A percentile compares a stretch with the other conserved stretches of the same genome.
Conservation (phyloP, 2,329 filamentous ascomycete genomes). For the Sporothrix pallida region DNA sequence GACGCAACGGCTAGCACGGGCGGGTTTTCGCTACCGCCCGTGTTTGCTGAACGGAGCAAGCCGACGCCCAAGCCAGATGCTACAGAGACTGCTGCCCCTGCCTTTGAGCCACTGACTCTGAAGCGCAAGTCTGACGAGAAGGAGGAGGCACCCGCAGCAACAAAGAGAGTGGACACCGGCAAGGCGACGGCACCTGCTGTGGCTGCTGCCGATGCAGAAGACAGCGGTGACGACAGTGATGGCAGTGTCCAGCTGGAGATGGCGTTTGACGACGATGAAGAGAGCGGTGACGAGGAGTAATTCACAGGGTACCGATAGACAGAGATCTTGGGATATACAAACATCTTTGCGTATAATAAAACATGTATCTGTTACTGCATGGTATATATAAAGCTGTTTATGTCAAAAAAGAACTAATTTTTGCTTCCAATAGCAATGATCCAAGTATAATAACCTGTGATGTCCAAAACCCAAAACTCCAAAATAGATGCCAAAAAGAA, state of each 20-base stretch:
- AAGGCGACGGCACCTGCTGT: conserved; percentile 39
- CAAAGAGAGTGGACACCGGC: conserved; percentile 38
- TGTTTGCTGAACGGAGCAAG: conserved; percentile 33
- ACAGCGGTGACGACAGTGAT: conserved; percentile 56
- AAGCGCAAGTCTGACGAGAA: conserved; percentile 54
- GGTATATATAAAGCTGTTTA: no score
- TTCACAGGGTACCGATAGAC: background rate
- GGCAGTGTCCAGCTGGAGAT: conserved; percentile 65
- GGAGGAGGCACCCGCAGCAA: conserved; percentile 43
- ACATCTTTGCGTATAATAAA: no score
- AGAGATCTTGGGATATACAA: background rate
- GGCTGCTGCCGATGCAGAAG: conserved; percentile 38
- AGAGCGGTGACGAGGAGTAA: conserved; percentile 40
- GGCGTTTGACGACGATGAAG: conserved; percentile 61
- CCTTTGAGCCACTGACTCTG: conserved; percentile 41
- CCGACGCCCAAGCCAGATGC: conserved; percentile 35
- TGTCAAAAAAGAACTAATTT: no score
- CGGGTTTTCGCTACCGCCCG: conserved; percentile 31
- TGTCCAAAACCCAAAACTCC: background rate
- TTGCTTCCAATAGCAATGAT: no score
- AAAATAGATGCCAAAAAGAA: background rate
- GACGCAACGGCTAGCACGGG: background rate
- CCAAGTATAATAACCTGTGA: background rate
- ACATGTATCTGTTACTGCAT: background rate
- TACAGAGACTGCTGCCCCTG: background rate